These are phyloP conservation scores for Daldinia childiae DNA, from an alignment of 495 filamentous ascomycete genomes.

Conservation along the genomic window DNA sequence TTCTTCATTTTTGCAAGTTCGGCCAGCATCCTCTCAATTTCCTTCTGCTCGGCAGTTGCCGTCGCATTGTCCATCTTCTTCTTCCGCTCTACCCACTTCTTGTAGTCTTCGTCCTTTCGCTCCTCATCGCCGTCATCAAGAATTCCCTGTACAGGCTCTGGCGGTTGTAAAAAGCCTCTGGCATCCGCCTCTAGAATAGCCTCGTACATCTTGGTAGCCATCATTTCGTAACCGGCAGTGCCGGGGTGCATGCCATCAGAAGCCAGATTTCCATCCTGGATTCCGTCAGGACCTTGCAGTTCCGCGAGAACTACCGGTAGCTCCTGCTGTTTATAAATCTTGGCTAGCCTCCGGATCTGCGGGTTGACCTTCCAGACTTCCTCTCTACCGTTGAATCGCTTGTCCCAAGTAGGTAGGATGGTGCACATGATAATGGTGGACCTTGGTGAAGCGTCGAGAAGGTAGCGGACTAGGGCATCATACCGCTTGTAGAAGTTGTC, in stretches of 20 bases:
- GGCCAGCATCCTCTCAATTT: conserved; percentile 43
- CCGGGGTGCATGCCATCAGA: conserved; percentile 51
- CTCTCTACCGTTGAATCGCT: conserved; percentile 45
- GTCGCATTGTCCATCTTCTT: conserved; percentile 35
- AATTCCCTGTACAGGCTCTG: conserved; percentile 40
- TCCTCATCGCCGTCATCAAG: conserved; percentile 46
- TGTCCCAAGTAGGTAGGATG: conserved; percentile 48
- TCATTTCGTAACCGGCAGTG: conserved; percentile 49
- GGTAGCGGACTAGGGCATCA: conserved; percentile 46
- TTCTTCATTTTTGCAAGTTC: conserved; percentile 43
- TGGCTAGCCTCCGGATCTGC: conserved; percentile 47
- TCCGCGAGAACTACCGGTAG: conserved; percentile 47
- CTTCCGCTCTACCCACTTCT: conserved; percentile 33
- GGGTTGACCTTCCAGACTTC: conserved; percentile 47
- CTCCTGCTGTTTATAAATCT: conserved; percentile 46
- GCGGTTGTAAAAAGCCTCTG: conserved; percentile 43
- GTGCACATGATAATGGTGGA: conserved; percentile 49
- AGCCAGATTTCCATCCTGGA: conserved; percentile 44
- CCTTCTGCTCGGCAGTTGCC: conserved; percentile 33
- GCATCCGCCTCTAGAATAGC: conserved; percentile 47
- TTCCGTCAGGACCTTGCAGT: conserved; percentile 47
- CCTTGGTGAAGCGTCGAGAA: conserved; percentile 44
- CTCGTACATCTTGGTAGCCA: conserved; percentile 49
- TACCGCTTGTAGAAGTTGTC: conserved; percentile 48
- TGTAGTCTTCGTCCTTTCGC: conserved; percentile 43